phyloP scores from a whole-genome alignment of 371 early-diverging fungal species.

The Mycotypha africana region DNA sequence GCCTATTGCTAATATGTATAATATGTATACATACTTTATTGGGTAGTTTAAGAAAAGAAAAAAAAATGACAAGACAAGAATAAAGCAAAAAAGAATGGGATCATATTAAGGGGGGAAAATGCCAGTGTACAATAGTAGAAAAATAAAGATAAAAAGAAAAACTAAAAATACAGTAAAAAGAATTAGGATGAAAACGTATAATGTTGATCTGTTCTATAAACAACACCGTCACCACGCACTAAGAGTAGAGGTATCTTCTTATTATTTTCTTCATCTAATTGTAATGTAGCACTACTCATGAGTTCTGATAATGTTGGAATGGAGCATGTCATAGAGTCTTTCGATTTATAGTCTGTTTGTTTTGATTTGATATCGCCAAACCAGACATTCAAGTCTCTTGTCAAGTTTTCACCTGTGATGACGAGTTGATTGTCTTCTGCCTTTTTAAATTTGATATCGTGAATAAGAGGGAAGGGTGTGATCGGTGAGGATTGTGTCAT shows the following conservation, averaged over 20 bases:
- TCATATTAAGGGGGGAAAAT: no score
- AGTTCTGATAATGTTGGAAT: constrained; percentile 34
- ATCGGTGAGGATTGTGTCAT: no score
- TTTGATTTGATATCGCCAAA: constrained; percentile 51
- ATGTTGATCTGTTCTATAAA: constrained; percentile 55
- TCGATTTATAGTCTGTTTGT: constrained; percentile 35
- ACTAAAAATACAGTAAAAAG: no score
- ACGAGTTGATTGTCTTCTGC: not conserved
- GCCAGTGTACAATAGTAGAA: no score
- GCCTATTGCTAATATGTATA: no score
- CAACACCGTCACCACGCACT: constrained; percentile 61
- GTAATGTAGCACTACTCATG: constrained; percentile 18
- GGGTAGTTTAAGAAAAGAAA: no score
- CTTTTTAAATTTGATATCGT: not conserved
- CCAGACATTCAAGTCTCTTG: constrained; percentile 63
- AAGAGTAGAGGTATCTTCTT: constrained; percentile 52
- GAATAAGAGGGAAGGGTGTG: no score
- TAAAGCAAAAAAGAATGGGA: no score
- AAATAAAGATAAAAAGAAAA: no score
- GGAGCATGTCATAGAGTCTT: constrained; percentile 39
- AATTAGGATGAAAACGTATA: constrained; percentile 33
- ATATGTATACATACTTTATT: no score
- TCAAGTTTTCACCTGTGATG: constrained; percentile 50
- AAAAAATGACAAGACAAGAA: no score
- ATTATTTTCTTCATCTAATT: constrained; percentile 16